Evolutionary conservation across 148 eudicot species (phyloP), one percentile per base, ranked within the genome.

Genomic region (Chenopodium formosanum): DNA sequence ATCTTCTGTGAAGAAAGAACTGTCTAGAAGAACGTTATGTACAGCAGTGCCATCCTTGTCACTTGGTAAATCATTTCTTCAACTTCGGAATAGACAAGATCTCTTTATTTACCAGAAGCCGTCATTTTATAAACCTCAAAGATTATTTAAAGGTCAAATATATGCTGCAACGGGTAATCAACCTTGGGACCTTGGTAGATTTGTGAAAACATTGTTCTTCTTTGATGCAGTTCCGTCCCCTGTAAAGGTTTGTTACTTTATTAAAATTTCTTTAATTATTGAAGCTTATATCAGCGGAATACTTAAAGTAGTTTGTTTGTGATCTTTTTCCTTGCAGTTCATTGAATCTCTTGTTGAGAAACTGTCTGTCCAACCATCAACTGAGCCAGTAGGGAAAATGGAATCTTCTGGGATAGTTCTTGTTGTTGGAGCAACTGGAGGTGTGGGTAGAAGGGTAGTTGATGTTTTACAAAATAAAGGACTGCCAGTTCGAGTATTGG

Each of bases 371-470:
- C 87, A 90, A 81, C 86, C 99, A 77, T 89, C 91, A 79, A 86
- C 84, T 73, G 92, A 90, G 82, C 88, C 95, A 56, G 83, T 37
- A 75, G 90, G 85, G 81, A 78, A 88, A 62, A 94, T 94, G 99
- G 93, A 90, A 67, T 79, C 92, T 77, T 91, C 97, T 80, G 95
- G 92, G 79, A 87, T 91, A 67, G 83, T 90, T 68, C 88, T 96
- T 68, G 99, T 96, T 83, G 92, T 86, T 52, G 99, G 98, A 83
- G 99, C 95, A 77, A 96, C 99, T 71, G 99, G 99, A 82, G 99
- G 99, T 68, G 98, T 96, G 62, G 99, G 99, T 71, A 89, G 97
- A 90, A 92, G 99, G 85, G 97, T 94, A 48, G 98, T 96, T 27
- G 93, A 94, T 81, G 80, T 88, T 76, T 84, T 96, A 78, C 93